Conservation (phyloP, 2,329 filamentous ascomycete genomes). For the Arthroderma sp. region DNA sequence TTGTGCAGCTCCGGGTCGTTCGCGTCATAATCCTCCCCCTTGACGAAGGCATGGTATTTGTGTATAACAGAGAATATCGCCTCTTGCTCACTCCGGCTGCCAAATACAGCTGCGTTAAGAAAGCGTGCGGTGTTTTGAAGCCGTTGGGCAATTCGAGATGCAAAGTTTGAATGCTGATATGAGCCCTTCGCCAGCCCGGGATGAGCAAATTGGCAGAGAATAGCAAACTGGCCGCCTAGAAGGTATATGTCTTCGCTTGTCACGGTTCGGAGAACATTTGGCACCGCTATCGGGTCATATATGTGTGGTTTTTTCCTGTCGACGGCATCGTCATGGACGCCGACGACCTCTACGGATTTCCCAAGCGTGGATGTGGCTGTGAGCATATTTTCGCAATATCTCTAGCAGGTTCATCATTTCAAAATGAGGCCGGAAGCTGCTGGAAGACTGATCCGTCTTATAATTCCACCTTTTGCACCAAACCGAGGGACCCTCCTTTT, state of each 20-base stretch:
- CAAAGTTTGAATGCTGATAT: not conserved
- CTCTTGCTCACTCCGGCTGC: conserved; percentile 15
- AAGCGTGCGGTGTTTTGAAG: not conserved
- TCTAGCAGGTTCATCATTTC: too few relatives aligned
- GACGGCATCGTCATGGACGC: too few relatives aligned
- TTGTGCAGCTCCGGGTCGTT: conserved; percentile 19
- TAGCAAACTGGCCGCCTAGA: conserved; percentile 2
- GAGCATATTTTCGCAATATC: too few relatives aligned
- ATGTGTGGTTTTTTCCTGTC: not conserved
- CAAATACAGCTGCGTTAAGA: conserved; percentile 15
- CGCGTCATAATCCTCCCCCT: conserved; percentile 15
- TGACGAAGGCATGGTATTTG: conserved; percentile 14
- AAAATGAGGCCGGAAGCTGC: too few relatives aligned
- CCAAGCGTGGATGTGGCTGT: too few relatives aligned
- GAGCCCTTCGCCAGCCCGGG: not conserved
- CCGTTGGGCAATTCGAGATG: not conserved
- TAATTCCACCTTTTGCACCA: too few relatives aligned
- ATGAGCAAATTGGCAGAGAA: not conserved
- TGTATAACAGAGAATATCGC: conserved; percentile 17
- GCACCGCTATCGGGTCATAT: not conserved
- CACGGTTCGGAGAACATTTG: not conserved
- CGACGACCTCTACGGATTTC: too few relatives aligned
- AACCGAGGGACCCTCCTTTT: too few relatives aligned
- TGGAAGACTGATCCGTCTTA: too few relatives aligned
- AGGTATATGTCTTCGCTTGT: not conserved